These are phyloP conservation scores for Paramecium sexaurelia DNA, from an alignment of 73 alveolate genomes.

Conservation along the genomic window DNA sequence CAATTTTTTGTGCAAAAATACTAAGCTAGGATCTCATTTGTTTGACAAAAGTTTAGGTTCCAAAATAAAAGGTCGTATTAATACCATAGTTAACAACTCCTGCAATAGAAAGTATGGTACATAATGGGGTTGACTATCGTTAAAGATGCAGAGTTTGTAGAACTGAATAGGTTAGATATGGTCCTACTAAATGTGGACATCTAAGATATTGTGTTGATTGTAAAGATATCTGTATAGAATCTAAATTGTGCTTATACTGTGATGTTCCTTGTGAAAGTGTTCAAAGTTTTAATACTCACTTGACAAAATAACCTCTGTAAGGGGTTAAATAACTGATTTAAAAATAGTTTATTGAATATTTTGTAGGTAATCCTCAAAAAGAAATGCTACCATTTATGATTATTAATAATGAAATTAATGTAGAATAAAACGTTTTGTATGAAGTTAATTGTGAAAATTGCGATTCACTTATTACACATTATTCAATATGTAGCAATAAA, in stretches of 20 bases:
- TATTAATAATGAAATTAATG: neutral
- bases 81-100: neutral
- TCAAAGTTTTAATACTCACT: neutral
- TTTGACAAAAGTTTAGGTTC: neutral
- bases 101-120: neutral
- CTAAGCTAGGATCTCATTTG: neutral
- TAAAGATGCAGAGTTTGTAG: neutral
- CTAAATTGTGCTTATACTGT: neutral
- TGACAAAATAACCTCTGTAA: neutral
- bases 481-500: neutral
- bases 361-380: neutral
- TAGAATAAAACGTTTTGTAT: neutral
- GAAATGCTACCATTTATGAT: neutral
- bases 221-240: neutral
- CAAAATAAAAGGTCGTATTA: neutral
- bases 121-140: neutral
- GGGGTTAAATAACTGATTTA: neutral
- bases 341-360: neutral
- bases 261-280: neutral
- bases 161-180: neutral
- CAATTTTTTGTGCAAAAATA: neutral
- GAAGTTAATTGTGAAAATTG: neutral
- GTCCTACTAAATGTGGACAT: neutral
- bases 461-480: neutral
- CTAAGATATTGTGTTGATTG: slow-evolving; percentile 8